Conservation (phyloP, 2,329 filamentous ascomycete genomes). For the Cercospora canescens region DNA sequence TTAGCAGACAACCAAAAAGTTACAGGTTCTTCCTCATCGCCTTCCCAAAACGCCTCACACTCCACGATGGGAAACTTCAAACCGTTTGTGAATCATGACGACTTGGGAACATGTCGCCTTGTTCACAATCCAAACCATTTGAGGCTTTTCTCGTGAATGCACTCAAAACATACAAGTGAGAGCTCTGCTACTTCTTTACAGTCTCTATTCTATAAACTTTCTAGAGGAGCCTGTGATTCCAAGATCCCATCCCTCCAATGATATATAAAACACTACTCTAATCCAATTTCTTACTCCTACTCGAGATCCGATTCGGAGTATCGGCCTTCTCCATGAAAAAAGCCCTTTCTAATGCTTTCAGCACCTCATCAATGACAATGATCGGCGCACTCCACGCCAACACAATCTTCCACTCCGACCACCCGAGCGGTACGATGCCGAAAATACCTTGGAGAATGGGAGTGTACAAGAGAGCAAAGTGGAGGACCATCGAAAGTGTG, state of each 20-base stretch:
- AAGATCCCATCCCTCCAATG: background rate
- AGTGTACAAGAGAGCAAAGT: conserved; percentile 91
- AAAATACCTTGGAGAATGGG: conserved; percentile 88
- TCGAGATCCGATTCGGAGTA: conserved; percentile 3
- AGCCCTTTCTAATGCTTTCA: conserved; percentile 71
- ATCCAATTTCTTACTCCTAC: conserved; percentile 25
- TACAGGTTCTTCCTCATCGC: background rate
- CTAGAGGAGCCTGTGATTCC: background rate
- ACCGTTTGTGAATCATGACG: no score
- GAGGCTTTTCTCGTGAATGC: no score
- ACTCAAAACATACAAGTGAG: background rate
- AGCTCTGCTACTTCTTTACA: background rate
- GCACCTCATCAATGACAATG: conserved; percentile 84
- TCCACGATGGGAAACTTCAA: no score
- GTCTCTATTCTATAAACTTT: background rate
- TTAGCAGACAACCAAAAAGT: background rate
- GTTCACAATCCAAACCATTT: background rate
- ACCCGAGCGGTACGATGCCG: conserved; percentile 83
- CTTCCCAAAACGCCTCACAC: no score
- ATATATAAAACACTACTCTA: background rate
- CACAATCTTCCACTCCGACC: conserved; percentile 90
- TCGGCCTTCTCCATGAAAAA: conserved; percentile 37
- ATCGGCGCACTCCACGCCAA: conserved; percentile 85
- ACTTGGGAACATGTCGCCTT: no score
- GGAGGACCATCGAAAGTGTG: conserved; percentile 84